Conservation (phyloP, 1,284 basidiomycete species). For the Cryptococcus deneoformans region DNA sequence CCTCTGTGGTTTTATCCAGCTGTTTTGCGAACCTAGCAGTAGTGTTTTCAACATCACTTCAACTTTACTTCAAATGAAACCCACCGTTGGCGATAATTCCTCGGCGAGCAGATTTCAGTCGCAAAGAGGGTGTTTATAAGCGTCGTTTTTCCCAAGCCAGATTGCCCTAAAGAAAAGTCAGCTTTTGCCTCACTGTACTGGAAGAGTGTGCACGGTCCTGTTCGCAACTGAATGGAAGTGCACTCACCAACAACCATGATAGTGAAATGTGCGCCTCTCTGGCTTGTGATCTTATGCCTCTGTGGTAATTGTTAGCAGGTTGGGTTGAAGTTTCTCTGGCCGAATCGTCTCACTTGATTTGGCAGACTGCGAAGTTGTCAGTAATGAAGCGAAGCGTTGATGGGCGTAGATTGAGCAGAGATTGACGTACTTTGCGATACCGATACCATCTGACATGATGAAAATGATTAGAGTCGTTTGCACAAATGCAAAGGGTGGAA, state of each 20-base stretch:
- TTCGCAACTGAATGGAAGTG: background rate
- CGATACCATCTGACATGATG: slow-evolving; percentile 49
- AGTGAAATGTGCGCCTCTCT: slow-evolving; percentile 96
- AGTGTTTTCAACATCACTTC: background rate
- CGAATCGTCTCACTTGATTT: slow-evolving; percentile 78
- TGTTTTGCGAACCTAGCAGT: slow-evolving; percentile 80
- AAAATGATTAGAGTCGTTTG: background rate
- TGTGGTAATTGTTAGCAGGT: slow-evolving; percentile 41
- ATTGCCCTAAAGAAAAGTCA: slow-evolving; percentile 65
- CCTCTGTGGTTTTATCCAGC: slow-evolving; percentile 97
- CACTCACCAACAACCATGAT: slow-evolving; percentile 96
- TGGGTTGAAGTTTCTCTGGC: background rate
- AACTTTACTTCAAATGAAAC: slow-evolving; percentile 4
- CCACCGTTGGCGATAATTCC: slow-evolving; percentile 77
- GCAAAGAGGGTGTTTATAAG: slow-evolving; percentile 99
- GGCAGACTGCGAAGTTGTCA: slow-evolving; percentile 71
- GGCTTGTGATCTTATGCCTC: slow-evolving; percentile 96
- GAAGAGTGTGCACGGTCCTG: slow-evolving; percentile 2
- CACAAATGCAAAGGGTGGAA: background rate
- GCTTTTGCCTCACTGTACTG: background rate
- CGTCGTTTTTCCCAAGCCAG: slow-evolving; percentile 90
- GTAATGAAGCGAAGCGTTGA: background rate
- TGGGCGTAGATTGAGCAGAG: slow-evolving; percentile 2
- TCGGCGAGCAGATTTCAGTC: slow-evolving; percentile 87
- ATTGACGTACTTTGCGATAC: slow-evolving; percentile 49